Conservation (phyloP, 177 flowering plant genomes). For the Tripterygium wilfordii region DNA sequence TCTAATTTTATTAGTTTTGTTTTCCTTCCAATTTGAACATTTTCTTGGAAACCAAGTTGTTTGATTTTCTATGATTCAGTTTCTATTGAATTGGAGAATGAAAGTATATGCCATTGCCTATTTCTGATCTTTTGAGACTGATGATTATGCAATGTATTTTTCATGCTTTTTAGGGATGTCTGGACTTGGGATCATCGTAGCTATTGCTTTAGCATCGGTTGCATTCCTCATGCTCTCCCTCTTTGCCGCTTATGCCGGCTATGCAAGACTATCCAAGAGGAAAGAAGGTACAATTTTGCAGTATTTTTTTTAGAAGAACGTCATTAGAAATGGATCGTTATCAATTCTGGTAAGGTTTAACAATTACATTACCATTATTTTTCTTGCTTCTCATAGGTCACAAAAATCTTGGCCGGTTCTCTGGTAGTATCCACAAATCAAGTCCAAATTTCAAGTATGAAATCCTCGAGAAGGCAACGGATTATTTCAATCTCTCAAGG, state of each 20-base stretch:
- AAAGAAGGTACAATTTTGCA: conserved; percentile 34
- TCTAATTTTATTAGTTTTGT: too few relatives aligned
- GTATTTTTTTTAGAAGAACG: not conserved
- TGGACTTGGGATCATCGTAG: conserved; percentile 14
- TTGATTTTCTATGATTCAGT: too few relatives aligned
- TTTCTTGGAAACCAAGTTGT: too few relatives aligned
- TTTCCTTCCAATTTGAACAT: too few relatives aligned
- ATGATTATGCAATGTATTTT: not conserved
- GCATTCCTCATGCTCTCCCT: conserved; percentile 36
- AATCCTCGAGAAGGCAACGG: conserved; percentile 59
- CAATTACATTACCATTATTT: too few relatives aligned
- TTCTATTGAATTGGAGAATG: too few relatives aligned
- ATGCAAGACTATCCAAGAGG: conserved; percentile 22
- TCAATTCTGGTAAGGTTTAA: not conserved
- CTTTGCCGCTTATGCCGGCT: conserved; percentile 37
- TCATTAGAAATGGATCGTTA: not conserved
- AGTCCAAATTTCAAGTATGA: conserved; percentile 50
- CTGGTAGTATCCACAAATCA: conserved; percentile 32
- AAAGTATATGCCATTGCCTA: too few relatives aligned
- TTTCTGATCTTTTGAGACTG: too few relatives aligned
- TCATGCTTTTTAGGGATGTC: conserved; percentile 21
- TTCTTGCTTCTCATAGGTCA: conserved; percentile 25
- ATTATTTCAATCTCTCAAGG: conserved; percentile 34
- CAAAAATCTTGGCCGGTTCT: conserved; percentile 28
- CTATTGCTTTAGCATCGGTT: conserved; percentile 24